Evolutionary conservation across 768 basidiomycete genomes (phyloP).

Genomic region (Lentinula sp.): DNA sequence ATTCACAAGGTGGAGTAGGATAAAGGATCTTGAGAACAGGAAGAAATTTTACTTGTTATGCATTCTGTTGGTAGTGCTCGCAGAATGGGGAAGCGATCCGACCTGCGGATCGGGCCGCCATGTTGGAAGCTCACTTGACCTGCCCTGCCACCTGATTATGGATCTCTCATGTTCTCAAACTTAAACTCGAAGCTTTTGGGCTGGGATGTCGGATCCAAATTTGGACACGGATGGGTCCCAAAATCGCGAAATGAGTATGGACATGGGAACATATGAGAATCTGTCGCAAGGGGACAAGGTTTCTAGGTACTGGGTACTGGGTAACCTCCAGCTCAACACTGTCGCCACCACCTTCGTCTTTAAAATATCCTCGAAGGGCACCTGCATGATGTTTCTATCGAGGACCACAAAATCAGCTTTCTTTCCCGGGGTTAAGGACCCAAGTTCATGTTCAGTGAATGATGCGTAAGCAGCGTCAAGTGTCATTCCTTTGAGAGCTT

Average conservation of each 20-base stretch:
- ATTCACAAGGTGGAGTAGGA: neutral
- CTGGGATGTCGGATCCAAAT: too few species aligned
- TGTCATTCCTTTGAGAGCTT: slow-evolving; percentile 90
- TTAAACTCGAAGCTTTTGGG: too few species aligned
- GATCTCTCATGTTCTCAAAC: too few species aligned
- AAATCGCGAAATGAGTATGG: too few species aligned
- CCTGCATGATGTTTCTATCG: slow-evolving; percentile 72
- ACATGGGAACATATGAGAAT: too few species aligned
- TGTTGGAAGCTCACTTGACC: neutral
- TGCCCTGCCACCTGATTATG: too few species aligned
- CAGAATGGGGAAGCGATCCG: neutral
- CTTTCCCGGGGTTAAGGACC: slow-evolving; percentile 72
- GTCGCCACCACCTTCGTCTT: slow-evolving; percentile 64
- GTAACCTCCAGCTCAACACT: slow-evolving; percentile 29
- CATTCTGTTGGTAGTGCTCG: neutral
- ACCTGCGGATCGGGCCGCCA: neutral
- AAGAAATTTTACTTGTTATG: neutral
- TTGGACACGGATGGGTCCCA: too few species aligned
- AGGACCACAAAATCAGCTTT: slow-evolving; percentile 86
- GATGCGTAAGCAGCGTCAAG: slow-evolving; percentile 85
- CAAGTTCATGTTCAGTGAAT: slow-evolving; percentile 65
- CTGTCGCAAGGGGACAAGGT: too few species aligned
- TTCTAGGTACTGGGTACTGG: too few species aligned
- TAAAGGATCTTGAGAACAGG: neutral
- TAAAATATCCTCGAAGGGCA: slow-evolving; percentile 57